Evolutionary conservation across 805 yeast genomes (phyloP), one percentile per base, ranked within the genome.

Genomic region (Suhomyces prunicola): DNA sequence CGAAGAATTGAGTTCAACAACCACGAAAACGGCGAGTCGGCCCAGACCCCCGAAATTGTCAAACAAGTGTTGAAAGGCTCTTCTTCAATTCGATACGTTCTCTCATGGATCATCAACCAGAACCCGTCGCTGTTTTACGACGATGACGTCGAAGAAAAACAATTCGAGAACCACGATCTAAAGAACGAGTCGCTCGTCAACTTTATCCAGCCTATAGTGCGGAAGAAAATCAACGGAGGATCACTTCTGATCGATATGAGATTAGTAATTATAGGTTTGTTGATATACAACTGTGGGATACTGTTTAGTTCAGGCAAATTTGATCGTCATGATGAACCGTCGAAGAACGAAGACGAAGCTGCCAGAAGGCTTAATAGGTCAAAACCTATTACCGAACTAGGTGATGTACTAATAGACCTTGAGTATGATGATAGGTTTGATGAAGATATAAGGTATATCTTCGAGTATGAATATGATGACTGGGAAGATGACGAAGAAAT

Each of bases 171-270:
- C 17, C 86, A 84, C 60, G 94, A 87, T 63, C 69, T 85, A 24
- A 69, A 76, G 50, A 84, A 82, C 59, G 84, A 83, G 58, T 76
- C 88, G 8, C 71, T 87, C 23, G 65, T 79, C 36, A 77, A 83
- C 50, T 87, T 84, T 61, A 76, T 83, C 74, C 83, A 85, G 19
- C 91, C 92, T 2, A 79, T 83, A 68, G 88, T 86, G 1, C 72
- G 92, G 55, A 78, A 81, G 51, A 63, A 66, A 13, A 66, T 77
- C 19, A 82, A 85, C 19, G 78, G 78, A 49, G 92, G 93, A 3
- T 77, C 87, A 0, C 63, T 86, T 29, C 74, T 69, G 60, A 77
- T 82, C 4, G 89, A 85, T 62, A 76, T 84, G 63, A 73, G 86
- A 58, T 73, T 83, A 48, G 80, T 82, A 53, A 79, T 83, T 33